phyloP scores from a whole-genome alignment of 1,284 basidiomycete species.

The Thelephora terrestris region DNA sequence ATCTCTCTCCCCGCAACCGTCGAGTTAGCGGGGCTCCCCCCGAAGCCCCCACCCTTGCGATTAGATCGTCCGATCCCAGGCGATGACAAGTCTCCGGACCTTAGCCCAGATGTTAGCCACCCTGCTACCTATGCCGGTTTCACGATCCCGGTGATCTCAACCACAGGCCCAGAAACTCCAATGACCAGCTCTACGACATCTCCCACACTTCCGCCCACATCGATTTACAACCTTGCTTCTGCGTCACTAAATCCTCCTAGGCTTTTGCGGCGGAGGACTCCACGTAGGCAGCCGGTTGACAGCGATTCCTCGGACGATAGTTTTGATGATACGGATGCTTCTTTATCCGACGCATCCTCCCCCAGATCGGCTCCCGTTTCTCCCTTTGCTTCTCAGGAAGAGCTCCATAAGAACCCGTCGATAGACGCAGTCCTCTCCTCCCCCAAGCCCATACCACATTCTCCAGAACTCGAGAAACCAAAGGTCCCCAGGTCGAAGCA shows the following conservation, averaged over 20 bases:
- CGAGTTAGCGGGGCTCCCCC: background rate
- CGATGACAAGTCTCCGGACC: background rate
- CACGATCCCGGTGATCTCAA: conserved; percentile 44
- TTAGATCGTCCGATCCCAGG: background rate
- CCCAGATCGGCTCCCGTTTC: conserved; percentile 25
- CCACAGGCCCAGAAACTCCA: conserved; percentile 35
- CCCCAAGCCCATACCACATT: conserved; percentile 9
- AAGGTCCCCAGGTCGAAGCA: conserved; percentile 41
- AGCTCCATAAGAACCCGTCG: conserved; percentile 7
- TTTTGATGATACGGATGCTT: conserved; percentile 19
- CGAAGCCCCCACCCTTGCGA: background rate
- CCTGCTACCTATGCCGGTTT: conserved; percentile 25
- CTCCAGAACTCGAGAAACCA: conserved; percentile 8
- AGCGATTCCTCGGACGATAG: conserved; percentile 36
- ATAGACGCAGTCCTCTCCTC: background rate
- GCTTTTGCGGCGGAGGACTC: background rate
- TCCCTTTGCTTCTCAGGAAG: conserved; percentile 19
- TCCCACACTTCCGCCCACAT: conserved; percentile 9
- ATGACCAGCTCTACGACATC: conserved; percentile 7
- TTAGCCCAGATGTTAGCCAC: background rate
- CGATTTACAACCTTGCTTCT: background rate
- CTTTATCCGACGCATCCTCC: conserved; percentile 34
- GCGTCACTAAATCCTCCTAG: conserved; percentile 4
- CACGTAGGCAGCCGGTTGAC: conserved; percentile 18
- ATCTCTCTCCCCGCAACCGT: background rate